Conservation (phyloP, 2,329 filamentous ascomycete genomes). For the Aspergillus neotritici region DNA sequence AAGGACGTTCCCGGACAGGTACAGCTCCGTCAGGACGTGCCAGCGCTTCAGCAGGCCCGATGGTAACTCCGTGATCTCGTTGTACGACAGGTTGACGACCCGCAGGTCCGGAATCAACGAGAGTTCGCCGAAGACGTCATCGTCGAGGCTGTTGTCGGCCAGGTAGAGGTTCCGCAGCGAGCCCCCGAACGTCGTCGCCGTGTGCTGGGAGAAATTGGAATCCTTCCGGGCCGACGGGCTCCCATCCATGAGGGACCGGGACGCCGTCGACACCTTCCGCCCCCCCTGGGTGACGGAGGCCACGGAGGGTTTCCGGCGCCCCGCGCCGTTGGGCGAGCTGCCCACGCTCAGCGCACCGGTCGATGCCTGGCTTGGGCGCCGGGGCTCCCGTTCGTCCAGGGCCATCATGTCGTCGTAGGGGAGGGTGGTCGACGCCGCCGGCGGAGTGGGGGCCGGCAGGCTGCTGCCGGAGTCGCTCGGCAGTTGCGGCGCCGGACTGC, state of each 20-base stretch:
- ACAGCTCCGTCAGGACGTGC: slow-evolving; percentile 85
- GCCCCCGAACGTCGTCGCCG: slow-evolving; percentile 80
- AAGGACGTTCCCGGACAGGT: slow-evolving; percentile 90
- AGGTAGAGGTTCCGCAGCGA: slow-evolving; percentile 79
- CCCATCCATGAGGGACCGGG: slow-evolving; percentile 57
- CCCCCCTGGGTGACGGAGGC: slow-evolving; percentile 70
- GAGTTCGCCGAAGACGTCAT: slow-evolving; percentile 92
- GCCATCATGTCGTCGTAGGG: slow-evolving; percentile 73
- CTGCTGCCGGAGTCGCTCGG: slow-evolving; percentile 43
- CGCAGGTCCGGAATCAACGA: slow-evolving; percentile 75
- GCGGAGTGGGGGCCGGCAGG: slow-evolving; percentile 45
- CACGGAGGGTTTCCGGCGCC: slow-evolving; percentile 70
- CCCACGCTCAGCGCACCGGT: slow-evolving; percentile 69
- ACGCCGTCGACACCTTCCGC: slow-evolving; percentile 80
- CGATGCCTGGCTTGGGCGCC: slow-evolving; percentile 81
- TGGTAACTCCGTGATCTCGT: slow-evolving; percentile 87
- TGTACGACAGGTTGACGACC: slow-evolving; percentile 89
- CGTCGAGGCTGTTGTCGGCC: slow-evolving; percentile 88
- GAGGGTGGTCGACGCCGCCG: slow-evolving; percentile 54
- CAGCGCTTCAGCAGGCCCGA: slow-evolving; percentile 81
- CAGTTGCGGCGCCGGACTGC: slow-evolving; percentile 58
- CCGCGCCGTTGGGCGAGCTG: slow-evolving; percentile 57
- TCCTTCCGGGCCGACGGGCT: slow-evolving; percentile 69
- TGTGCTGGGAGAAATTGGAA: slow-evolving; percentile 72
- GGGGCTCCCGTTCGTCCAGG: slow-evolving; percentile 56